phyloP scores from a whole-genome alignment of 2,329 filamentous ascomycete genomes.

The Scopulariopsis brevicaulis region DNA sequence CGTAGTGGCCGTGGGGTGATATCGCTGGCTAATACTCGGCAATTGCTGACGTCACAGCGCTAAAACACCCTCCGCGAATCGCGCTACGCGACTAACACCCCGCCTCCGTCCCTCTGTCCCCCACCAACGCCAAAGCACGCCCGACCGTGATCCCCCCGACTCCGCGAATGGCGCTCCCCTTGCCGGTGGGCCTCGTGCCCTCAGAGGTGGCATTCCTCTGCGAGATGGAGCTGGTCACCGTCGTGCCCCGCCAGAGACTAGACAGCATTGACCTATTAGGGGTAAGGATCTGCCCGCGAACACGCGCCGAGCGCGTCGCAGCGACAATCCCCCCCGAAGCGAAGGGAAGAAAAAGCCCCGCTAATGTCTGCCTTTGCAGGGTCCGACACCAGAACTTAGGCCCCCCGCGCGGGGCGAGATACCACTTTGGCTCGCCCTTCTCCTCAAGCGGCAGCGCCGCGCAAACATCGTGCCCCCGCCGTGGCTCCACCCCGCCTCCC shows the following conservation, averaged over 20 bases:
- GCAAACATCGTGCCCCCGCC: constrained; percentile 86
- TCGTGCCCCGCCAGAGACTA: constrained; percentile 83
- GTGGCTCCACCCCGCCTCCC: constrained; percentile 71
- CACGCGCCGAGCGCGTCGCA: background rate
- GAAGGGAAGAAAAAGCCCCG: background rate
- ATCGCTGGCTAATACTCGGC: background rate
- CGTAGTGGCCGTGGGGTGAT: too few species aligned
- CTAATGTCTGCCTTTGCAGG: constrained; percentile 38
- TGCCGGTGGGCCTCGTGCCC: constrained; percentile 55
- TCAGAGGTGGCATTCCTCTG: constrained; percentile 88
- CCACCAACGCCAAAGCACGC: background rate
- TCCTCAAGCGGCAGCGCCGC: constrained; percentile 87
- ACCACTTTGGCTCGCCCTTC: constrained; percentile 87
- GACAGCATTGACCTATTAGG: constrained; percentile 76
- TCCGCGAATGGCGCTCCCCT: constrained; percentile 33
- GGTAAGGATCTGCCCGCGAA: constrained; percentile 40
- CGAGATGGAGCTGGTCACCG: constrained; percentile 93
- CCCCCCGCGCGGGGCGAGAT: constrained; percentile 72
- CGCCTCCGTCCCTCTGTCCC: background rate
- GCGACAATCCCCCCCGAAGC: background rate
- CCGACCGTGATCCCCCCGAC: background rate
- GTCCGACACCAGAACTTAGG: constrained; percentile 61
- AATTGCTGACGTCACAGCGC: background rate
- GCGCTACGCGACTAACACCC: background rate
- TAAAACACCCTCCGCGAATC: background rate